Evolutionary conservation across 2,329 filamentous ascomycete species (phyloP), one percentile per base, ranked within the genome.

Genomic region (Tricladium varicosporioides): DNA sequence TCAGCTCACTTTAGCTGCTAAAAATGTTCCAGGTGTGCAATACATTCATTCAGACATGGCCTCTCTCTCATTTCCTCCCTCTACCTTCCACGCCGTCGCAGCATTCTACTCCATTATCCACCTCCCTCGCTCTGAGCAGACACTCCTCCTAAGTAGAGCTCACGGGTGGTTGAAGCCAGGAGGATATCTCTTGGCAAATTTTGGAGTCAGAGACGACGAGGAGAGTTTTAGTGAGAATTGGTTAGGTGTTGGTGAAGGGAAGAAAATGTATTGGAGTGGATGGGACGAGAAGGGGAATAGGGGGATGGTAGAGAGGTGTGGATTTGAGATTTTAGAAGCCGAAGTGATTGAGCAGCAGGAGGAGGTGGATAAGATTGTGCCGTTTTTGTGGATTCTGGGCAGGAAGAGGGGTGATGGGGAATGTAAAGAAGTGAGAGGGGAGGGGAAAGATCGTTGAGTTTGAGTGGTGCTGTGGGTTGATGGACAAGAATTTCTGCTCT

Each of bases 91-190:
- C 55, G 76, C 73, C 1, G 74, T 78, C 1, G 61, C 74, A 4
- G 75, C 67, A 0, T 72, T 79, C 59, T 78, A 78, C 59, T 74
- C 74, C 2, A 71, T 79, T 48, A 71, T 78, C 16, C 76, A 79
- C 55, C 63, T 79, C 1, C 75, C 75, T 2, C 69, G 72, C 7
- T 64, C 65, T 2, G 75, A 79, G 54, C 76, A 79, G 54, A 66
- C 56, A 0, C 58, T 62, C 4, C 63, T 78, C 11, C 59, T 79
- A 13, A 15, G 40, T 10, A 70, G 71, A 18, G 72, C 77, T 14
- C 51, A 42, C 1, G 43, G 15, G 8, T 79, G 76, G 77, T 56
- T 79, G 46, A 76, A 73, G 48, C 73, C 74, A 1, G 74, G 73
- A 0, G 76, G 76, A 0, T 65, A 62, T 15, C 62, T 78, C n/a